These are phyloP conservation scores for Nothopassalora personata DNA, from an alignment of 2,329 filamentous ascomycete genomes.

Conservation along the genomic window DNA sequence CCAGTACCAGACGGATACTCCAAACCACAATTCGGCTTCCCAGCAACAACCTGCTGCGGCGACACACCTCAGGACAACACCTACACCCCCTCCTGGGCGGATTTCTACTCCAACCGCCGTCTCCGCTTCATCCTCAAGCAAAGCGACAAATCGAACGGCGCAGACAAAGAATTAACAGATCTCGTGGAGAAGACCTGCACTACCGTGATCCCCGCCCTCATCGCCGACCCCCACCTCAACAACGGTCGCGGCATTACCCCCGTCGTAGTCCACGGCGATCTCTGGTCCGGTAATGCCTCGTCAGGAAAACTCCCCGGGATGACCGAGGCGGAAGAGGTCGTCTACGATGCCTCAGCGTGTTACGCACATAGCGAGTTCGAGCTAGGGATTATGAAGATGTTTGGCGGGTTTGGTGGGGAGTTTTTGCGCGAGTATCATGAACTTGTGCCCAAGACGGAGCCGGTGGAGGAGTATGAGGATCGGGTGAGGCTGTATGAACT, in stretches of 20 bases:
- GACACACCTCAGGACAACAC: slow-evolving; percentile 75
- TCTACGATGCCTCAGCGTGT: slow-evolving; percentile 75
- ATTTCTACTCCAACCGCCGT: slow-evolving; percentile 77
- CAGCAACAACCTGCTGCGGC: slow-evolving; percentile 79
- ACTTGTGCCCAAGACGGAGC: slow-evolving; percentile 73
- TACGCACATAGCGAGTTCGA: slow-evolving; percentile 90
- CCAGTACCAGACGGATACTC: slow-evolving; percentile 57
- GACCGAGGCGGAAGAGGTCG: slow-evolving; percentile 61
- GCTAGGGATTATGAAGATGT: slow-evolving; percentile 92
- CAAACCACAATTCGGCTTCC: slow-evolving; percentile 72
- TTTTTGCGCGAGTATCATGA: slow-evolving; percentile 76
- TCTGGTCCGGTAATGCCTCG: slow-evolving; percentile 87
- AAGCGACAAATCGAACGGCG: slow-evolving; percentile 57
- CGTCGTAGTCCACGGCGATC: slow-evolving; percentile 80
- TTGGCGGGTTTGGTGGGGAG: slow-evolving; percentile 70
- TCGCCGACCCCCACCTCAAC: slow-evolving; percentile 63
- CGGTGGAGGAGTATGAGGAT: slow-evolving; percentile 78
- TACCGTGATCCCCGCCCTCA: slow-evolving; percentile 67
- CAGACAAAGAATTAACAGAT: slow-evolving; percentile 55
- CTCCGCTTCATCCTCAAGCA: slow-evolving; percentile 59
- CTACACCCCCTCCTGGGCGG: slow-evolving; percentile 69
- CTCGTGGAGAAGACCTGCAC: slow-evolving; percentile 61
- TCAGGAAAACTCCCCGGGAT: slow-evolving; percentile 56
- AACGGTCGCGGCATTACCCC: slow-evolving; percentile 59
- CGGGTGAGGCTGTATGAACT: slow-evolving; percentile 75